Evolutionary conservation across 2,329 filamentous ascomycete genomes (phyloP), one percentile per base, ranked within the genome.

Genomic region (Hymenoscyphus fructigenus): DNA sequence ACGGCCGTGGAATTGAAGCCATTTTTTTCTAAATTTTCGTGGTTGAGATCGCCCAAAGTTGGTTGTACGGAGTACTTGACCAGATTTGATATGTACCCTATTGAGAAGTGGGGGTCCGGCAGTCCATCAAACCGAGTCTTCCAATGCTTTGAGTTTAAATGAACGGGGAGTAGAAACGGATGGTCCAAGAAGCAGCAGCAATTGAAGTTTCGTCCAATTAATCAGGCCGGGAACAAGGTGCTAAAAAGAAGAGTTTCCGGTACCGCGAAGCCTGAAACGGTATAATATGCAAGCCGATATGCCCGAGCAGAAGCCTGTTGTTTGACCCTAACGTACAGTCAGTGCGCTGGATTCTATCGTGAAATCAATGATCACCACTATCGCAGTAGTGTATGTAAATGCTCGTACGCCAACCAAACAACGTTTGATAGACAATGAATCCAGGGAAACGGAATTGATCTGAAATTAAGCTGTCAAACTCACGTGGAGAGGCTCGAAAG

Each of bases 1-100:
- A 89, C 60, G 91, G 81, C 55, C 73, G 67, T 59, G 75, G 75
- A 62, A 76, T 65, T 17, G 89, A 62, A 47, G 74, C 70, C 63
- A 73, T 71, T 71, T 74, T 75, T 64, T 38, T 58, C 36, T 6
- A 10, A 50, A 64, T 60, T 50, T 53, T 64, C n/a, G 59, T 34
- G 61, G 61, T 64, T 65, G 63, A 67, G 67, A 68, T 59, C 60
- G 36, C 36, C 34, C 63, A 61, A 57, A 57, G 29, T 34, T 57
- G 15, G 53, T 29, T 57, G 53, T 28, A 57, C 53, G 53, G 26
- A 57, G 26, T 57, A 29, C 26, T 57, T 29, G 53, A 29, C 20
- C 53, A 47, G 26, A 28, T 63, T 61, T 66, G 59, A 58, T 66
- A 62, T 64, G 64, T 59, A 68, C 63, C 70, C 57, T 65, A 66